A percentile compares a stretch with the other conserved stretches of the same genome.
phyloP scores from a whole-genome alignment of 2,329 filamentous ascomycete species.

The Tolypocladium nubicola region DNA sequence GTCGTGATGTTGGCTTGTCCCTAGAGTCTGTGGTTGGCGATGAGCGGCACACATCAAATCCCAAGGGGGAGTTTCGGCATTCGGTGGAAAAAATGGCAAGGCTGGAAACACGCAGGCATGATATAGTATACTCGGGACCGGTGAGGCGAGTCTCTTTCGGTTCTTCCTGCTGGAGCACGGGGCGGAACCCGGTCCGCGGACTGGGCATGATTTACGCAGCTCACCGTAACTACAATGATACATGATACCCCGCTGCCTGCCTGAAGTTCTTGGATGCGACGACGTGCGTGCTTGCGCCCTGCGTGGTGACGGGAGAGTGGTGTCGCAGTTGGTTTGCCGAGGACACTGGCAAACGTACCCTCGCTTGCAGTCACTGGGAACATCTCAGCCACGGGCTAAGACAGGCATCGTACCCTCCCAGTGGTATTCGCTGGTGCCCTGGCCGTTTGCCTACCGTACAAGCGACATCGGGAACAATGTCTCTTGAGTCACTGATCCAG shows the following conservation, averaged over 20 bases:
- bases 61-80: neutral
- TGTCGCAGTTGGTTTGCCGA: too few relatives aligned
- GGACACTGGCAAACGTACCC: too few relatives aligned
- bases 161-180: neutral
- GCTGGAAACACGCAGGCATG: neutral
- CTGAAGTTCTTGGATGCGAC: neutral
- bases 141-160: neutral
- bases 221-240: constrained; percentile 3
- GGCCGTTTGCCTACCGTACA: too few relatives aligned
- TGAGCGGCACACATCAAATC: neutral
- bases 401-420: too few relatives aligned
- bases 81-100: neutral
- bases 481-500: too few relatives aligned
- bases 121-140: neutral
- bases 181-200: neutral
- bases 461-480: too few relatives aligned
- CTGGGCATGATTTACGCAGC: constrained; percentile 2
- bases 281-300: neutral
- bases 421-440: too few relatives aligned
- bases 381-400: too few relatives aligned
- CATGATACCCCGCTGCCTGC: constrained; percentile 7
- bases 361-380: too few relatives aligned
- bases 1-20: neutral
- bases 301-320: neutral
- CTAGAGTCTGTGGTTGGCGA: too few relatives aligned